Evolutionary conservation across 176 grass and related monocot genomes (phyloP).

Genomic region (Musa beccarii): DNA sequence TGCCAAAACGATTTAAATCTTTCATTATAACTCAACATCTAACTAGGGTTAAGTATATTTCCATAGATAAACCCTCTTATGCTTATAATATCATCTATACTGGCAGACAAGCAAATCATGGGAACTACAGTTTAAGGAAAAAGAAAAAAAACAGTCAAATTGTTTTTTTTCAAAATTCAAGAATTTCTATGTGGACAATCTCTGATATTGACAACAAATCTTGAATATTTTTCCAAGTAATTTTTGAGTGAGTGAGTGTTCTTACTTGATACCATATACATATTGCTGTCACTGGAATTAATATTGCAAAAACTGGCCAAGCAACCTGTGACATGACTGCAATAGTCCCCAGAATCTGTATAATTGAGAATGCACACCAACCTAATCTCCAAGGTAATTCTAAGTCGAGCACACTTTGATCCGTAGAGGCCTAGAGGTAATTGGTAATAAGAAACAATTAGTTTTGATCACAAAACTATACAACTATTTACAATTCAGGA

Average conservation of each 20-base stretch:
- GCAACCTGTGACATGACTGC: constrained; percentile 95
- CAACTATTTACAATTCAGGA: not conserved
- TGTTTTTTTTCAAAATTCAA: not conserved
- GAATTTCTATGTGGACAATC: not conserved
- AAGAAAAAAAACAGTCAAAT: constrained; percentile 17
- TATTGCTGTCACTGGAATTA: constrained; percentile 68
- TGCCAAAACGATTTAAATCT: too few species aligned
- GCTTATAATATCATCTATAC: too few species aligned
- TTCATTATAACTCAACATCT: too few species aligned
- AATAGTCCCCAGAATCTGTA: constrained; percentile 72
- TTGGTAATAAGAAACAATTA: constrained; percentile 5
- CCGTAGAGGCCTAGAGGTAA: constrained; percentile 57
- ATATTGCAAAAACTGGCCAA: constrained; percentile 92
- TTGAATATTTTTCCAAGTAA: not conserved
- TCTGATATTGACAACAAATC: not conserved
- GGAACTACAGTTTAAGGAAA: too few species aligned
- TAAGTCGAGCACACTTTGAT: constrained; percentile 85
- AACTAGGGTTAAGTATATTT: too few species aligned
- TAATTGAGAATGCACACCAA: too few species aligned
- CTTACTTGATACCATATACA: constrained; percentile 74
- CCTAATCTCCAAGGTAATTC: constrained; percentile 69
- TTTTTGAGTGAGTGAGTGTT: constrained; percentile 10
- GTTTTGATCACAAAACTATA: not conserved
- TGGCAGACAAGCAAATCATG: too few species aligned
- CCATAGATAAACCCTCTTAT: too few species aligned